These are phyloP conservation scores for Fusarium euwallaceae DNA, from an alignment of 2,329 filamentous ascomycete genomes.

Conservation along the genomic window DNA sequence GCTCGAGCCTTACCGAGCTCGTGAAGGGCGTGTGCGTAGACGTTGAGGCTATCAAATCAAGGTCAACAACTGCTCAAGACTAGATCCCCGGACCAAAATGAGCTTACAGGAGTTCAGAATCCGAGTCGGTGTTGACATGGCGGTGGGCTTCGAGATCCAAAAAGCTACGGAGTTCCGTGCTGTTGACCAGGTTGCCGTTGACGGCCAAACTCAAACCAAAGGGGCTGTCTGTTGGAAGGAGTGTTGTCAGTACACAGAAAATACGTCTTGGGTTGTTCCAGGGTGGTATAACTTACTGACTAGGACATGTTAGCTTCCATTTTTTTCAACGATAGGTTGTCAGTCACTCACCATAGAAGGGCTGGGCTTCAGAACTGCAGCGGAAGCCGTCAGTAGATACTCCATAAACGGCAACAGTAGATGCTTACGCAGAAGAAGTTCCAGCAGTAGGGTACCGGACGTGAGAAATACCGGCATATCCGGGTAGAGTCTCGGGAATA, in stretches of 20 bases:
- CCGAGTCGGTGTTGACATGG: conserved; percentile 91
- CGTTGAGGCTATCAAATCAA: conserved; percentile 75
- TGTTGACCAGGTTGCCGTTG: conserved; percentile 90
- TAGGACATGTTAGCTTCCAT: not conserved
- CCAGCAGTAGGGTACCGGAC: conserved; percentile 91
- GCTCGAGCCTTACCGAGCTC: conserved; percentile 85
- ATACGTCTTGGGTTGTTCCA: not conserved
- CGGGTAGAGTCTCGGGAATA: not conserved
- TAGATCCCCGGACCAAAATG: not conserved
- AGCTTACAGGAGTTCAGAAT: conserved; percentile 66
- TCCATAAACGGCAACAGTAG: not conserved
- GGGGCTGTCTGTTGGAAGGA: conserved; percentile 70
- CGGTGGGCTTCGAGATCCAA: conserved; percentile 83
- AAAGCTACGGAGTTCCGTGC: conserved; percentile 75
- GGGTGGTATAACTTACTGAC: not conserved
- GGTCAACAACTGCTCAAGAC: not conserved
- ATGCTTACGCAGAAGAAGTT: conserved; percentile 67
- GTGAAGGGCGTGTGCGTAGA: conserved; percentile 86
- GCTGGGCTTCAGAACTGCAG: conserved; percentile 85
- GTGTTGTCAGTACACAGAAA: not conserved
- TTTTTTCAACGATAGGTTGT: not conserved
- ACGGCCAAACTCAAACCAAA: conserved; percentile 57
- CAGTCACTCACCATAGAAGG: conserved; percentile 74
- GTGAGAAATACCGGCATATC: conserved; percentile 70
- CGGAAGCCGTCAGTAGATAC: not conserved